Percentiles rank a stretch among this genome's conserved stretches.
phyloP scores from a whole-genome alignment of 2,329 filamentous ascomycete species.

The Penicillium brasilianum region DNA sequence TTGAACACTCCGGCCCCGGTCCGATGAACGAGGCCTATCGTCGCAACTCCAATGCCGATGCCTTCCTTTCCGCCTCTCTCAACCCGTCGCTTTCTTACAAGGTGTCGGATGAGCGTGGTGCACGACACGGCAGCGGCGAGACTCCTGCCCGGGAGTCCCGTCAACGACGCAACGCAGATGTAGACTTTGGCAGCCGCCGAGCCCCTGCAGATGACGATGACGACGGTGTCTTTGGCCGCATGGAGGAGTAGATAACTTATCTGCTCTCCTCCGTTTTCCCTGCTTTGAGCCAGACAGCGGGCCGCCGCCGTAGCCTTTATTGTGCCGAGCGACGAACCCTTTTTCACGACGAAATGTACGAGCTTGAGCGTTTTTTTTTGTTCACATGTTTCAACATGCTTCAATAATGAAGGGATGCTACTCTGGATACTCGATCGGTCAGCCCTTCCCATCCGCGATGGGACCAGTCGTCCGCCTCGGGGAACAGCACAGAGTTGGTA shows the following conservation, averaged over 20 bases:
- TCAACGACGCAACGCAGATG: constrained; percentile 43
- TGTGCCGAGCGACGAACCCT: constrained; percentile 28
- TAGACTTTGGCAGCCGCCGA: constrained; percentile 41
- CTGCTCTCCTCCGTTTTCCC: not conserved
- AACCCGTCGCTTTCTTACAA: constrained; percentile 55
- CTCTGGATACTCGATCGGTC: constrained; percentile 5
- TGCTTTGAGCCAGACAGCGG: constrained; percentile 12
- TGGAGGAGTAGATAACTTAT: constrained; percentile 77
- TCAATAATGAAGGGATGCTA: constrained; percentile 24
- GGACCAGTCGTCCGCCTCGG: not conserved
- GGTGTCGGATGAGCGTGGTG: constrained; percentile 61
- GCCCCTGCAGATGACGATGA: constrained; percentile 85
- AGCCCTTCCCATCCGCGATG: not conserved
- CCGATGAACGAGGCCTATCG: constrained; percentile 38
- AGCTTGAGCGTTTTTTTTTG: constrained; percentile 44
- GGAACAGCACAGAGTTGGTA: not conserved
- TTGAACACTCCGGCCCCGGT: constrained; percentile 56
- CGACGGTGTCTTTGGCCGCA: constrained; percentile 91
- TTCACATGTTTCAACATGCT: constrained; percentile 22
- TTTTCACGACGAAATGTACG: constrained; percentile 45
- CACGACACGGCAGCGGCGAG: constrained; percentile 66
- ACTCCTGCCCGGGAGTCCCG: constrained; percentile 51
- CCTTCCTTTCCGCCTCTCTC: constrained; percentile 50
- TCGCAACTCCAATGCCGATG: constrained; percentile 44
- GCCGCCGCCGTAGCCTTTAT: constrained; percentile 11